A percentile compares a stretch with the other conserved stretches of the same genome.
Evolutionary conservation across 2,329 filamentous ascomycete genomes (phyloP).

Genomic region (Diaporthe amygdali): DNA sequence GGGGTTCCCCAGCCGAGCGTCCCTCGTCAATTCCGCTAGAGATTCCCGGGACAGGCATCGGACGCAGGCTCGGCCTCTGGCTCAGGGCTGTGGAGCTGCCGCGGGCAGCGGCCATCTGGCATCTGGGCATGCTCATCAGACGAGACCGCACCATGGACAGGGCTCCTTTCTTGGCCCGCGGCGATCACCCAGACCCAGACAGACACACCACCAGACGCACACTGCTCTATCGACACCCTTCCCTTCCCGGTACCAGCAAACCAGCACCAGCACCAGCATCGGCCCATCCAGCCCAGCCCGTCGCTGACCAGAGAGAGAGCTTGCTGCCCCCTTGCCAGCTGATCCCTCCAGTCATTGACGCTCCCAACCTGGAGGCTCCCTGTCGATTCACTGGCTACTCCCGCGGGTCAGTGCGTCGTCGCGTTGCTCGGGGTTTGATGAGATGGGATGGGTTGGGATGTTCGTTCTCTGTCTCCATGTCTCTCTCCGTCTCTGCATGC

Average conservation of each 20-base stretch:
- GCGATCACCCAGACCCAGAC: constrained; percentile 13
- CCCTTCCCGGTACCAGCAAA: not conserved
- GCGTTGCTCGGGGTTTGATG: not conserved
- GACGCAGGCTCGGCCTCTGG: not conserved
- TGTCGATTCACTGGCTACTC: constrained; percentile 1
- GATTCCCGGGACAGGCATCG: not conserved
- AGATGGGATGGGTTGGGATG: not conserved
- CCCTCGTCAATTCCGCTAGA: not conserved
- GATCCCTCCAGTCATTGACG: not conserved
- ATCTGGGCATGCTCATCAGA: constrained; percentile 5
- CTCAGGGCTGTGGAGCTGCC: not conserved
- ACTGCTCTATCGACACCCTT: constrained; percentile 3
- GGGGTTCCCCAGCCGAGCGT: constrained; percentile 16
- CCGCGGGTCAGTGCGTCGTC: constrained; percentile 17
- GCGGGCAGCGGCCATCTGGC: constrained; percentile 1
- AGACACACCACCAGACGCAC: not conserved
- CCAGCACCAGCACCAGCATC: not conserved
- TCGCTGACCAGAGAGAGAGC: not conserved
- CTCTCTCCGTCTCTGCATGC: not conserved
- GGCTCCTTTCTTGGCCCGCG: constrained; percentile 5
- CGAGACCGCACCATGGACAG: not conserved
- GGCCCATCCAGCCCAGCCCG: not conserved
- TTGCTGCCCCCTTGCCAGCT: constrained; percentile 6
- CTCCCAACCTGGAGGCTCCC: constrained; percentile 10
- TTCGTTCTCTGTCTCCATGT: not conserved